Percentiles rank a stretch among this genome's conserved stretches.
phyloP scores from a whole-genome alignment of 805 yeast species.

The Spathaspora hagerdaliae region DNA sequence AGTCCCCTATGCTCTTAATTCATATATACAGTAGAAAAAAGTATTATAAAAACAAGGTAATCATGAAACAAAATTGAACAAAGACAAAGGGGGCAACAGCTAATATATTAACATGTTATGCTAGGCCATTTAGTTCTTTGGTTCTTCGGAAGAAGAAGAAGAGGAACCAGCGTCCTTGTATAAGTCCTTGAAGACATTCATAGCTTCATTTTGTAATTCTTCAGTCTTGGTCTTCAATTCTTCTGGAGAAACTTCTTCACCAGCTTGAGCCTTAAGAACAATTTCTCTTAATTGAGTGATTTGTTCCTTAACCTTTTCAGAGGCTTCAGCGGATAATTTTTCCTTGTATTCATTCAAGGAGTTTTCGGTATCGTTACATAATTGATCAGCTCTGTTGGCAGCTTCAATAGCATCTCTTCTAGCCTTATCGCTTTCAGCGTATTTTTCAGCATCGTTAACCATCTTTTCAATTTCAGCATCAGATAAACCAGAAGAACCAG shows the following conservation, averaged over 20 bases:
- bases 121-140: slow-evolving; percentile 19
- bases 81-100: background rate
- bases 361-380: slow-evolving; percentile 52
- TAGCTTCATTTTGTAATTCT: slow-evolving; percentile 68
- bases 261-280: slow-evolving; percentile 61
- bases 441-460: slow-evolving; percentile 88
- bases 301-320: slow-evolving; percentile 45
- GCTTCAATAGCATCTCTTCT: slow-evolving; percentile 78
- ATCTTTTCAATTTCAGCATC: slow-evolving; percentile 87
- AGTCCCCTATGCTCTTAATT: background rate
- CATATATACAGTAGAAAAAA: background rate
- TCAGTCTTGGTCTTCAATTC: slow-evolving; percentile 71
- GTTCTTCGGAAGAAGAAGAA: slow-evolving; percentile 18
- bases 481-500: slow-evolving; percentile 91
- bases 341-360: slow-evolving; percentile 47
- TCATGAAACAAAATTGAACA: background rate
- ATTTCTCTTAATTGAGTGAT: slow-evolving; percentile 60
- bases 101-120: no score
- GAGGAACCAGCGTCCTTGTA: slow-evolving; percentile 21
- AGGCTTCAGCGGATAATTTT: slow-evolving; percentile 42
- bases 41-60: background rate
- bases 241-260: slow-evolving; percentile 58
- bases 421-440: slow-evolving; percentile 82
- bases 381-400: slow-evolving; percentile 81
- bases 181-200: slow-evolving; percentile 73